Conservation (phyloP, 768 basidiomycete species). For the Pisolithus sp. region DNA sequence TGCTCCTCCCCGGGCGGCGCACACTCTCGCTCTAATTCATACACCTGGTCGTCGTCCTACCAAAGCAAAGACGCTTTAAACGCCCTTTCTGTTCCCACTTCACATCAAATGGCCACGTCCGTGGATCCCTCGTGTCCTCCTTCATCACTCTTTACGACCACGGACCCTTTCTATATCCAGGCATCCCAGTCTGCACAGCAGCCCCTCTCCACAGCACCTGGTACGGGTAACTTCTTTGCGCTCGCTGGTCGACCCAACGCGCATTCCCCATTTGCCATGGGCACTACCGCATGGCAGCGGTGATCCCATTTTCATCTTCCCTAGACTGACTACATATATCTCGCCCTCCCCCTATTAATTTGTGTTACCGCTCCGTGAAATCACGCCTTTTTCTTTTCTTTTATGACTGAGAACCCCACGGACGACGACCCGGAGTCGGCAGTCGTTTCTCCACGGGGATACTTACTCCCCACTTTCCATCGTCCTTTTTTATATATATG, state of each 20-base stretch:
- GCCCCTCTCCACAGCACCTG: constrained; percentile 7
- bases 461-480: too few species aligned
- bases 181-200: constrained; percentile 33
- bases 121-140: constrained; percentile 14
- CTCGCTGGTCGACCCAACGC: constrained; percentile 33
- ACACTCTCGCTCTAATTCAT: constrained; percentile 10
- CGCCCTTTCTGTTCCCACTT: constrained; percentile 13
- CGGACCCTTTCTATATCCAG: constrained; percentile 47
- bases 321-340: not conserved
- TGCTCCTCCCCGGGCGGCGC: constrained; percentile 7
- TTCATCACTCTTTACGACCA: constrained; percentile 37
- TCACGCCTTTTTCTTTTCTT: not conserved
- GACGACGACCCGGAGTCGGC: not conserved
- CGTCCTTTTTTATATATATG: too few species aligned
- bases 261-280: constrained; percentile 35
- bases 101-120: constrained; percentile 12
- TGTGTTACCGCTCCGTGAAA: not conserved
- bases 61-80: constrained; percentile 17
- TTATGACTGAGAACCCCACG: not conserved
- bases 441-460: too few species aligned
- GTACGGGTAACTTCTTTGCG: constrained; percentile 23
- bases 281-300: constrained; percentile 23
- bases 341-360: not conserved
- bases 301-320: not conserved
- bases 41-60: constrained; percentile 21